These are phyloP conservation scores for Lactifluus hygrophoroides DNA, from an alignment of 768 basidiomycete genomes.

Conservation along the genomic window DNA sequence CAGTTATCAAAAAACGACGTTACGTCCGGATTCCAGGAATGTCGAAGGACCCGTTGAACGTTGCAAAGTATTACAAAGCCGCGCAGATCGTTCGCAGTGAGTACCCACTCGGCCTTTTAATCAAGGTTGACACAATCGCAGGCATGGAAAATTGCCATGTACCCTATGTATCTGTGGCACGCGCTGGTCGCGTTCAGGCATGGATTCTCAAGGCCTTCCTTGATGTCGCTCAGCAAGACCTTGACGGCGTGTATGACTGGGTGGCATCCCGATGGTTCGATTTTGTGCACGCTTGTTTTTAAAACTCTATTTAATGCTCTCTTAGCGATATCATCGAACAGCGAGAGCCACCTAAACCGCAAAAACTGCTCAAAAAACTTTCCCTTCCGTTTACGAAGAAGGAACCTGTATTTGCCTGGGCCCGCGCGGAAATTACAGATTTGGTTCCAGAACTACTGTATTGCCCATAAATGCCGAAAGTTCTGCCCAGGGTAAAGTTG, in stretches of 20 bases:
- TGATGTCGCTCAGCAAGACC: background rate
- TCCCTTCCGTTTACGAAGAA: background rate
- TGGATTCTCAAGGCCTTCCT: slow-evolving; percentile 25
- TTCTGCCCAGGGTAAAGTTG: background rate
- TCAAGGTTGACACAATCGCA: background rate
- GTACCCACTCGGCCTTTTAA: background rate
- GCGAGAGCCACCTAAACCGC: background rate
- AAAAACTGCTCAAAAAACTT: background rate
- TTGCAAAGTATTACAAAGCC: background rate
- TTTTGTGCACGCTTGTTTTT: background rate
- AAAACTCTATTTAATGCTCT: background rate
- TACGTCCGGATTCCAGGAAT: background rate
- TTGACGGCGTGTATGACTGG: background rate
- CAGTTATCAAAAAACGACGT: background rate
- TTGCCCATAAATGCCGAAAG: background rate
- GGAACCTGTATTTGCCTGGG: background rate
- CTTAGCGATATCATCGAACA: background rate
- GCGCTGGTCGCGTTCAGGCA: slow-evolving; percentile 24
- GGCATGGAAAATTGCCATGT: background rate
- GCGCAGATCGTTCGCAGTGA: background rate
- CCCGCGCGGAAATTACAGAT: background rate
- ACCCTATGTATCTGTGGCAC: slow-evolving; percentile 16
- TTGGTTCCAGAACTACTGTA: background rate
- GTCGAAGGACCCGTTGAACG: background rate
- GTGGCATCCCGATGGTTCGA: background rate